Conservation (phyloP, 2,329 filamentous ascomycete genomes). For the Verticillium isaacii region DNA sequence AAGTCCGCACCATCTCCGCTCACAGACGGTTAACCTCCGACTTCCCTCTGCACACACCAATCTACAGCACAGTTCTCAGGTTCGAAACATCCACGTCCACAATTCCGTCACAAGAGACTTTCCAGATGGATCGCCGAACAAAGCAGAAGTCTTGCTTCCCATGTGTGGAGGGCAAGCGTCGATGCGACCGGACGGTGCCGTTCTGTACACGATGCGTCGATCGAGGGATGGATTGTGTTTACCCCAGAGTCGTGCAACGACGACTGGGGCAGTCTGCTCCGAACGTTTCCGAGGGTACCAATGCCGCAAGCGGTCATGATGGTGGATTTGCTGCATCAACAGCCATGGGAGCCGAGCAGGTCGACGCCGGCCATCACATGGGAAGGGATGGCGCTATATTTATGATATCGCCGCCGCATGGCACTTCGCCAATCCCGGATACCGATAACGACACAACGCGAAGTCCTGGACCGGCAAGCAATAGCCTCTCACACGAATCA, state of each 20-base stretch:
- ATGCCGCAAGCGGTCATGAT: background rate
- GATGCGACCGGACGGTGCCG: slow-evolving; percentile 6
- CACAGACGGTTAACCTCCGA: background rate
- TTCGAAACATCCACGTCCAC: background rate
- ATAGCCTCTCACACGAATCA: background rate
- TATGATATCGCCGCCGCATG: background rate
- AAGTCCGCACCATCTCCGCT: background rate
- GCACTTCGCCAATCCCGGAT: background rate
- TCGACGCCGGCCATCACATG: background rate
- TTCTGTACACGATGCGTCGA: slow-evolving; percentile 7
- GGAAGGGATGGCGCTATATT: background rate
- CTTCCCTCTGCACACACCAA: background rate
- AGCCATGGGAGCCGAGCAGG: background rate
- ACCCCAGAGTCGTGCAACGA: background rate
- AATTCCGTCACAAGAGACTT: background rate
- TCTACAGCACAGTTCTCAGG: background rate
- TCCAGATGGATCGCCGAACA: background rate
- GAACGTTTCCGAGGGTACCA: background rate
- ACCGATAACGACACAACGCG: background rate
- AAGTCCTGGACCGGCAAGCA: background rate
- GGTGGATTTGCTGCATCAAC: background rate
- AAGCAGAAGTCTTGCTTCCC: slow-evolving; percentile 8
- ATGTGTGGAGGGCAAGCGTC: slow-evolving; percentile 5
- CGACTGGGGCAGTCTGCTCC: background rate
- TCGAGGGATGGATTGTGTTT: slow-evolving; percentile 3